Evolutionary conservation across 805 yeast species (phyloP).

Genomic region (Nakazawaea sp.): DNA sequence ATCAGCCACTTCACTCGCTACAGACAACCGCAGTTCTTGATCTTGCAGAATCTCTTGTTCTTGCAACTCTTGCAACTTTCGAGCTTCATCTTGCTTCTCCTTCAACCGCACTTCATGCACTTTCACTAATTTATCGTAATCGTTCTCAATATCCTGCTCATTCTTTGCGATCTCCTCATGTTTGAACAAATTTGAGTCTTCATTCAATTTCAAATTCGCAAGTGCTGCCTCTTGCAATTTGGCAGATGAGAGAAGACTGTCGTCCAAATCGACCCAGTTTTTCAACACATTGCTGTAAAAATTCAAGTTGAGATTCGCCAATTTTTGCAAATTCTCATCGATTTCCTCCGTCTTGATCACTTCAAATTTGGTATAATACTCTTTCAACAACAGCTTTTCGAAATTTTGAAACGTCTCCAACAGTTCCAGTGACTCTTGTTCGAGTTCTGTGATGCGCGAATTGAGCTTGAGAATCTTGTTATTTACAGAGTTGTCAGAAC

Average conservation of each 20-base stretch:
- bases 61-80: not conserved
- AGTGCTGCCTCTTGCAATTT: not conserved
- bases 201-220: slow-evolving; percentile 14
- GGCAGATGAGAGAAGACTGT: not conserved
- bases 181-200: slow-evolving; percentile 18
- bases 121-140: slow-evolving; percentile 9
- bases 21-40: not conserved
- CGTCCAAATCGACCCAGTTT: slow-evolving; percentile 50
- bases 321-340: slow-evolving; percentile 58
- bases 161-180: slow-evolving; percentile 22
- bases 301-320: slow-evolving; percentile 70
- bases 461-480: slow-evolving; percentile 36
- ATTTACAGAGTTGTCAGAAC: slow-evolving; percentile 33
- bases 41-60: not conserved
- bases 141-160: slow-evolving; percentile 17
- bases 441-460: slow-evolving; percentile 32
- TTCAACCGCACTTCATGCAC: slow-evolving; percentile 13
- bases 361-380: slow-evolving; percentile 60
- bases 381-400: slow-evolving; percentile 39
- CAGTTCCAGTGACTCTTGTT: slow-evolving; percentile 36
- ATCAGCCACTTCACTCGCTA: not conserved
- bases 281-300: slow-evolving; percentile 64
- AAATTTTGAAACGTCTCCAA: slow-evolving; percentile 37
- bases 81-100: slow-evolving; percentile 1
- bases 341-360: slow-evolving; percentile 72